phyloP scores from a whole-genome alignment of 2,329 filamentous ascomycete genomes.

The Diaporthe ilicicola region DNA sequence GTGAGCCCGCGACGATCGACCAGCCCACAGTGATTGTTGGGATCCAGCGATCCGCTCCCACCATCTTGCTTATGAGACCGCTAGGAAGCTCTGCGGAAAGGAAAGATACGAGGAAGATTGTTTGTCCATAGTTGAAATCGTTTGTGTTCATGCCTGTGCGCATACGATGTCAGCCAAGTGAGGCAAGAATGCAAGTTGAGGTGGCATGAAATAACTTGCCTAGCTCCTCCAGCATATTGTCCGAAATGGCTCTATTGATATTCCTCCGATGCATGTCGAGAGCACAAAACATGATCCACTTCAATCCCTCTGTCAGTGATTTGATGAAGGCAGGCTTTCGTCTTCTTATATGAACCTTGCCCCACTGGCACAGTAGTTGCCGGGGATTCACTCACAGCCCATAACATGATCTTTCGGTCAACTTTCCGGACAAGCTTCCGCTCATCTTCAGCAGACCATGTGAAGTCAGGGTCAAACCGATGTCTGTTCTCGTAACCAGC shows the following conservation, averaged over 20 bases:
- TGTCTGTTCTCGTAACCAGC: constrained; percentile 68
- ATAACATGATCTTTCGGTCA: constrained; percentile 45
- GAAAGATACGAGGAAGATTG: constrained; percentile 56
- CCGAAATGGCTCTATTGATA: constrained; percentile 43
- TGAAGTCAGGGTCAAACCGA: constrained; percentile 64
- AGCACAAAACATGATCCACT: constrained; percentile 39
- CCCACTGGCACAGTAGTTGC: neutral
- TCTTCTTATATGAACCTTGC: neutral
- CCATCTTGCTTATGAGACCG: constrained; percentile 58
- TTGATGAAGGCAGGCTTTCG: too few relatives aligned
- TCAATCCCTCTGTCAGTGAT: neutral
- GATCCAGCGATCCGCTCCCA: constrained; percentile 59
- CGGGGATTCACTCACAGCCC: constrained; percentile 31
- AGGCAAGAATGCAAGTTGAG: neutral
- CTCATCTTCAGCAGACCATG: constrained; percentile 64
- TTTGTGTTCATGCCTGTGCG: constrained; percentile 44
- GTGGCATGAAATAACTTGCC: constrained; percentile 35
- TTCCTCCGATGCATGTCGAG: constrained; percentile 41
- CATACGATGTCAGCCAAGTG: neutral
- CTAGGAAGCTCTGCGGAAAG: constrained; percentile 60
- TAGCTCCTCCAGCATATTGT: constrained; percentile 47
- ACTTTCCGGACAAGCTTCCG: constrained; percentile 60
- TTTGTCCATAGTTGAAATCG: constrained; percentile 55
- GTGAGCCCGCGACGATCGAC: constrained; percentile 42
- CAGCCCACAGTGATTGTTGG: constrained; percentile 50